Evolutionary conservation across 768 basidiomycete species (phyloP), one percentile per base, ranked within the genome.

Genomic region (Dacryopinax spathularia): DNA sequence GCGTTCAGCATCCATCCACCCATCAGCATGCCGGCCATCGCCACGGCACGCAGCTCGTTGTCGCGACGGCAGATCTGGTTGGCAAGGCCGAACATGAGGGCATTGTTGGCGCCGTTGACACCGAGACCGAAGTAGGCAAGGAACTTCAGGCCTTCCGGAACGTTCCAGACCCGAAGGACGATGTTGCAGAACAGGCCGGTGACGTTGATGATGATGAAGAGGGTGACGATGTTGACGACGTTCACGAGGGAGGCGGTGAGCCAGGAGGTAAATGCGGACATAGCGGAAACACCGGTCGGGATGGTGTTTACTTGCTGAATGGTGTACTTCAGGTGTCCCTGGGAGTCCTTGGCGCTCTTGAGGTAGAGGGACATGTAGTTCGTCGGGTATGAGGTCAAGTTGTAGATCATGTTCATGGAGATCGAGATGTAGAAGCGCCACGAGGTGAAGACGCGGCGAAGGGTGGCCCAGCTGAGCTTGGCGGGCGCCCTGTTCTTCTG

Each of bases 1-100:
- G 48, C 48, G 25, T 56, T 56, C 25, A 56, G 25, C 13, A 20
- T 20, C 48, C 48, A 56, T 15, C 48, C 48, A 31, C 48, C 48
- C 48, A 56, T 56, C 25, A 56, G 48, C 88, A 90, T 89, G 2
- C 82, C 84, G 29, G 84, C 86, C 18, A 89, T 77, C 1, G 88
- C 85, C 34, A 89, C 75, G 2, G 77, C 82, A 39, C 87, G 80
- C 69, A 86, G 84, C 70, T 85, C 82, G 68, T 84, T 78, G 72
- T 89, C 85, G 67, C 87, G 83, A 25, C 82, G 80, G 63, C 84
- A 85, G 61, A 87, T 80, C 69, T 87, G 84, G 71, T 89, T 89
- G n/a, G 87, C 86, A 87, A 88, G 88, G 15, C 84, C 84, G 69
- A 89, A 88, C 25, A 56, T 56, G 48, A 56, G 48, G 10, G 48